Percentiles rank a stretch among this genome's conserved stretches.
Evolutionary conservation across 208 protist genomes (phyloP).

Genomic region (Trypanosomatidae sp.): DNA sequence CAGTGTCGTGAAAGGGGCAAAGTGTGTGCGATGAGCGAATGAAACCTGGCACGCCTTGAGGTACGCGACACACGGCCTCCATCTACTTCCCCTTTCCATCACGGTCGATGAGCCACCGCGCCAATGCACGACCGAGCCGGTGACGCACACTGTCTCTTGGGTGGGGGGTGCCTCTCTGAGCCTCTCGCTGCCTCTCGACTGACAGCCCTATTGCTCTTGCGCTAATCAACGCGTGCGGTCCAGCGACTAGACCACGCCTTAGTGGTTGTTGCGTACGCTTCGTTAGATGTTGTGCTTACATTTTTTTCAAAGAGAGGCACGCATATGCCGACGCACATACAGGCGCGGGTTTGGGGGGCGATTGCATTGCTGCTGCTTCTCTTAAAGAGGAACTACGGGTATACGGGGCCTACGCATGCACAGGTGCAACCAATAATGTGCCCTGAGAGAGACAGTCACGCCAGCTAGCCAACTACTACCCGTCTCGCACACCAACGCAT

Average conservation of each 20-base stretch:
- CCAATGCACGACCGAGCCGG: not conserved
- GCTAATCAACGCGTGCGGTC: not conserved
- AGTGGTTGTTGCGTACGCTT: not conserved
- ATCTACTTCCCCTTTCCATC: not conserved
- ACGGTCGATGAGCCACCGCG: not conserved
- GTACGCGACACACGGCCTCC: not conserved
- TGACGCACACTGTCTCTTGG: not conserved
- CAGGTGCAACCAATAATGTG: not conserved
- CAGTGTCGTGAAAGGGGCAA: not conserved
- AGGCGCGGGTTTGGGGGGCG: not conserved
- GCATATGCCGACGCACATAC: conserved; percentile 1
- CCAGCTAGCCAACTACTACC: not conserved
- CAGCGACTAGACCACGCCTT: not conserved
- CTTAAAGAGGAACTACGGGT: not conserved
- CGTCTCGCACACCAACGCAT: not conserved
- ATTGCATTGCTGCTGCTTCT: no score
- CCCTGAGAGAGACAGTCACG: not conserved
- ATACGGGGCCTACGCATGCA: not conserved
- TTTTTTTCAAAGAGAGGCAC: not conserved
- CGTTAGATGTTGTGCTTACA: not conserved
- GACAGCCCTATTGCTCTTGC: not conserved
- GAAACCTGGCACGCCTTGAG: not conserved
- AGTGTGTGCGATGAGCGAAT: not conserved
- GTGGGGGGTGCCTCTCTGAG: not conserved
- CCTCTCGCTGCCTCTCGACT: not conserved